Conservation (phyloP, 345 rosid genomes). For the Euphorbia pulcherrima region DNA sequence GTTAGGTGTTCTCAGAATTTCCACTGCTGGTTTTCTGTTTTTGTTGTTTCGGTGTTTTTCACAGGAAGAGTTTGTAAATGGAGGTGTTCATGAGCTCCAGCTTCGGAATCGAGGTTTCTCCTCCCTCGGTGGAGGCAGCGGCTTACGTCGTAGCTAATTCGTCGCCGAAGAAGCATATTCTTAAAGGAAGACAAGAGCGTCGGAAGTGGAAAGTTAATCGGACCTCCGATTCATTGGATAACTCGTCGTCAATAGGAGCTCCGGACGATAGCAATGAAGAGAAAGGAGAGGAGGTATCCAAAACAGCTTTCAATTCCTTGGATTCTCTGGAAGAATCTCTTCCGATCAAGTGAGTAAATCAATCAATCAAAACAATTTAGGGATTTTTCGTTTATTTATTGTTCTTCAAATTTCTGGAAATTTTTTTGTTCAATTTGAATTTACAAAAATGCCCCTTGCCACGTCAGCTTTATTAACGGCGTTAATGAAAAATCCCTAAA, state of each 20-base stretch:
- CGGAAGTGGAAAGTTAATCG: constrained; percentile 2
- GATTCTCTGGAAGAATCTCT: constrained; percentile 55
- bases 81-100: constrained; percentile 54
- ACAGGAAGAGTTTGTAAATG: constrained; percentile 24
- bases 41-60: too few relatives aligned
- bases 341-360: constrained; percentile 45
- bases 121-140: constrained; percentile 23
- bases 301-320: constrained; percentile 27
- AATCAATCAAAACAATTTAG: too few relatives aligned
- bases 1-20: not conserved
- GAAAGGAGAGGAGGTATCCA: constrained; percentile 36
- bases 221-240: constrained; percentile 25
- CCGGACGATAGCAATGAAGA: constrained; percentile 47
- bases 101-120: constrained; percentile 33
- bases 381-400: too few relatives aligned
- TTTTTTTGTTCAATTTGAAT: too few relatives aligned
- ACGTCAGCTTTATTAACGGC: too few relatives aligned
- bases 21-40: too few relatives aligned
- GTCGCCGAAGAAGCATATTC: constrained; percentile 31
- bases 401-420: too few relatives aligned
- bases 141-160: constrained; percentile 15
- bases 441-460: too few relatives aligned
- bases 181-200: constrained; percentile 16
- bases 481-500: too few relatives aligned
- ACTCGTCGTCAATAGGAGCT: constrained; percentile 61